phyloP scores from a whole-genome alignment of 1,139 yeast genomes.

The Blastobotrys buckinghamii region DNA sequence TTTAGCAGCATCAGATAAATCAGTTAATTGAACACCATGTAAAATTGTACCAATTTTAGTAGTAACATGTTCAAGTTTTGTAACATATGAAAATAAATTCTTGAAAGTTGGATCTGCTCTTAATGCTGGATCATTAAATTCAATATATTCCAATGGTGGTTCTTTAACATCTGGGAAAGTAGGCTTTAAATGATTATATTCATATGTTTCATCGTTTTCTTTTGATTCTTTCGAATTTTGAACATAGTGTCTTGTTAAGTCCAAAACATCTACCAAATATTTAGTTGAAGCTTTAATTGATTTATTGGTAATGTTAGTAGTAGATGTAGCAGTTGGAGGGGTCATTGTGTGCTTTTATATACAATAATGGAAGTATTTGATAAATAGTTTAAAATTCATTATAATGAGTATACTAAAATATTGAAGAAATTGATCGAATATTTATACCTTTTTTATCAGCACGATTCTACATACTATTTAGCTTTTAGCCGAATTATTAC shows the following conservation, averaged over 20 bases:
- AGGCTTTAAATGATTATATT: conserved; percentile 29
- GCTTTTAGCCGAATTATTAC: too few species aligned
- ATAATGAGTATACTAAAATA: too few species aligned
- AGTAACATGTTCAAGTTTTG: conserved; percentile 37
- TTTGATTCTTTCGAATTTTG: background rate
- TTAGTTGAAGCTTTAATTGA: too few species aligned
- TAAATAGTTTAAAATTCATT: too few species aligned
- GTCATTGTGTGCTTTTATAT: too few species aligned
- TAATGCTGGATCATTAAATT: conserved; percentile 23
- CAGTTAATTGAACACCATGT: conserved; percentile 52
- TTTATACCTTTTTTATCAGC: too few species aligned
- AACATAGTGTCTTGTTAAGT: background rate
- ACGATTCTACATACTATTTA: too few species aligned
- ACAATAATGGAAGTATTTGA: too few species aligned
- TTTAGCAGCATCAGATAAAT: conserved; percentile 46
- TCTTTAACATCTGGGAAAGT: conserved; percentile 31
- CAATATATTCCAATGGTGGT: conserved; percentile 23
- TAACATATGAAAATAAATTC: conserved; percentile 45
- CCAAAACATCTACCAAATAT: conserved; percentile 1
- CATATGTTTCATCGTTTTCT: conserved; percentile 18
- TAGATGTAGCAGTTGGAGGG: background rate
- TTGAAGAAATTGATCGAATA: too few species aligned
- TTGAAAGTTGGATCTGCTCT: conserved; percentile 52
- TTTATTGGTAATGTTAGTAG: background rate
- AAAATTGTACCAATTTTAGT: conserved; percentile 67